Base-by-base conservation (phyloP, 768 basidiomycete species). In the Tulasnella sp. region DNA sequence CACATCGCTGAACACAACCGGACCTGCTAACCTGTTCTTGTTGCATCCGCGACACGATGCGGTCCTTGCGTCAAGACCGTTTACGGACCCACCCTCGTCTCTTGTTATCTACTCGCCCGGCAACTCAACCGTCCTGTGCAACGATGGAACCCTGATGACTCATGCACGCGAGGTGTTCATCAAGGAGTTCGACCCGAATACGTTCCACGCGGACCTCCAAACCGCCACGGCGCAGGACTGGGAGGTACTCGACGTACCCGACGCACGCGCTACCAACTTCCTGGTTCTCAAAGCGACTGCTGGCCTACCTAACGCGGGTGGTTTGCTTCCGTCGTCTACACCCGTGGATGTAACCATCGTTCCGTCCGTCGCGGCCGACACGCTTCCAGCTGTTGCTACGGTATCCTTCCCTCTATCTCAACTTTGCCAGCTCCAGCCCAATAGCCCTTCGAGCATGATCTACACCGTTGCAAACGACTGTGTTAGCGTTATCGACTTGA, bases 11-110 rank as follows among this genome's bases (percentile, higher is more conserved):
- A 36, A 52, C 23, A 45, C 23, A 23, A 37, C 15, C 11, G 50
- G 11, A 23, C 25, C 32, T 35, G 31, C 50, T 15, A 52, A 52
- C 27, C 21, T 42, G 19, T 56, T 56, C 54, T 27, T 56, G 12
- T 23, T 56, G 19, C 54, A 56, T 23, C 54, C 54, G 27, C 40
- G 36, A 27, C 23, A 25, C 27, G 40, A 46, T 19, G n/a, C 54
- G 6, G 1, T 32, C 49, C 21, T 31, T 12, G 29, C 27, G 32
- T 31, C 29, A 3, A 19, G 34, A 50, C 49, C 49, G 14, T 50
- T 50, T 21, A 36, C 34, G 29, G 49, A 50, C 34, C 29, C 49
- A 15, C 49, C 49, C 14, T 50, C 49, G 29, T 50, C 49, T 32
- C 23, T 50, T 6, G 29, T 50, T 19, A 21, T 50, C 49, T 31